Evolutionary conservation across 352 stramenopile genomes (phyloP), one percentile per base, ranked within the genome.

Genomic region (Phytophthora gonapodyides): DNA sequence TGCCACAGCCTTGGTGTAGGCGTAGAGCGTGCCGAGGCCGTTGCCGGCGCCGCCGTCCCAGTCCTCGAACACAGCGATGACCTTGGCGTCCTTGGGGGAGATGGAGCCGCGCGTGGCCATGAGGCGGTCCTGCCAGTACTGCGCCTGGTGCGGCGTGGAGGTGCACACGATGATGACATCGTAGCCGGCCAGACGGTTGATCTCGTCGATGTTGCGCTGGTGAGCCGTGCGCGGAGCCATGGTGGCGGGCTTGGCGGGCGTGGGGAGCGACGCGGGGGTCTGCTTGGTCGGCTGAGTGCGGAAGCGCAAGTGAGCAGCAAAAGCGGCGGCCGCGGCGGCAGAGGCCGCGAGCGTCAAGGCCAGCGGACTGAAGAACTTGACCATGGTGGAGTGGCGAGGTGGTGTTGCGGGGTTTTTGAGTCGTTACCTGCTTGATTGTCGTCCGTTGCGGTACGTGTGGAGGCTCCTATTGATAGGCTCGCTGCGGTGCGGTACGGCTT

Each of bases 81-180:
- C 96, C 77, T 98, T 97, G 47, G 89, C 87, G 65, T 89, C 82
- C 5, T 72, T 51, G 4, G 90, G 85, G 30, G 91, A 91, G 63
- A 97, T 88, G 48, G 69, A 73, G 42, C 87, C 88, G 54, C 82
- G 84, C 42, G 84, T 93, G 37, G 82, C 79, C 80, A 93, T 92
- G 31, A 99, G 85, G 15, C 96, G 94, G 30, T 97, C 81, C 76
- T 98, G 97, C 97, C 97, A 99, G 82, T 99, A 99, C 34, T 82
- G 73, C 12, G 97, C 96, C 80, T 99, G 96, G 59, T 97, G 83
- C 58, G 97, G 88, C 69, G 97, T 98, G 15, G 95, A 98, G 24
- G 94, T 98, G 82, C 97, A 99, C 53, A 99, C 93, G 54, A 99
- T 98, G 64, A 98, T 87, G 36, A 99, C 94, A 61, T 99, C 96